Evolutionary conservation across 768 basidiomycete species (phyloP), one percentile per base, ranked within the genome.

Genomic region (Tulasnella sp.): DNA sequence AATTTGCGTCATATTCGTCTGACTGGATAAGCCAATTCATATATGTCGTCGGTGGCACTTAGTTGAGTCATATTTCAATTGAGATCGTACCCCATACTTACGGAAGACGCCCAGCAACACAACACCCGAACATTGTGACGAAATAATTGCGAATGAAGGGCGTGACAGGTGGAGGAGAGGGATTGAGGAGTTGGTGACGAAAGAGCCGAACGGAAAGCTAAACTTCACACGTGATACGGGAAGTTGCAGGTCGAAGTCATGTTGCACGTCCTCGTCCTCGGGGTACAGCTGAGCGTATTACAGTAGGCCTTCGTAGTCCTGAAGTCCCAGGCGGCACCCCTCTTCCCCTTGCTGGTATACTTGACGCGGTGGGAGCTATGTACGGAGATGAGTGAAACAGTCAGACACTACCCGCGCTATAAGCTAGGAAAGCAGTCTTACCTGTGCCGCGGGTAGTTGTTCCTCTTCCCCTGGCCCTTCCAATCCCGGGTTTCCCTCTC

Each of bases 1-100:
- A 75, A 95, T 87, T 82, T 94, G 92, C 77, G 90, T 89, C 15
- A 94, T 85, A 81, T 94, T 91, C 57, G 93, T 94, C 84, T 94
- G 93, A 18, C 80, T 81, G 40, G 29, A 7, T 3, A 23, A 39
- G 80, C 69, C 55, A 37, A 20, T 57, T n/a, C 32, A 71, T 16
- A 76, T 48, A 32, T n/a, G 29, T 1, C 16, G 20, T 26, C 26
- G 40, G 18, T 29, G 15, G 57, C 37, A 44, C 74, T 46, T 20
- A 74, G 74, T 11, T 0, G 29, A 69, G 61, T 42, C 29, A 48
- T 73, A n/a, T 18, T 3, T 39, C 5, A 5, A 2, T 18, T 42
- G 5, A 67, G 10, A 44, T 32, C 26, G 2, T 5, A 35, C 18
- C 35, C 35, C 15, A 32, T n/a, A 79, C 80, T 79, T 51, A 80